These are phyloP conservation scores for Tricholoma furcatifolium DNA, from an alignment of 768 basidiomycete species.

Conservation along the genomic window DNA sequence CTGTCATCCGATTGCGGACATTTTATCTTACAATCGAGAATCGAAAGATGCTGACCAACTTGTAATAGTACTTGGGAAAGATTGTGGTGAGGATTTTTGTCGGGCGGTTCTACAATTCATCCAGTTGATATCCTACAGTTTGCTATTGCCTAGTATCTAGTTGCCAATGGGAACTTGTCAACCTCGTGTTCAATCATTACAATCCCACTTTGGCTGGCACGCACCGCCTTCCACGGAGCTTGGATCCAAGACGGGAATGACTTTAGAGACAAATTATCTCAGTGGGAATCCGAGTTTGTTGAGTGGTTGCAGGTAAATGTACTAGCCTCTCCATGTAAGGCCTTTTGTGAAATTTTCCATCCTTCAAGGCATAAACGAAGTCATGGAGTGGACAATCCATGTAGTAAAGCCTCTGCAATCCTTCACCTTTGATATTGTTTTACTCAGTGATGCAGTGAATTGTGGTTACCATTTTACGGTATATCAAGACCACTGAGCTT, in stretches of 20 bases:
- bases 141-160: constrained; percentile 37
- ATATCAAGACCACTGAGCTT: not conserved
- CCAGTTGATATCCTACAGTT: constrained; percentile 24
- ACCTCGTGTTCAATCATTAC: constrained; percentile 29
- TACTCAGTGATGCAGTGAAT: constrained; percentile 49
- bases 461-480: not conserved
- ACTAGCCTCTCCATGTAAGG: not conserved
- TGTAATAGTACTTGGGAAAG: constrained; percentile 31
- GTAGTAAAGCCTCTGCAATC: constrained; percentile 36
- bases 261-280: constrained; percentile 24
- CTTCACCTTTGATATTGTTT: constrained; percentile 38
- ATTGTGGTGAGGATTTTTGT: too few species aligned
- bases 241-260: constrained; percentile 32
- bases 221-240: constrained; percentile 29
- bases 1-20: constrained; percentile 27
- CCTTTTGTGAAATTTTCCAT: too few species aligned
- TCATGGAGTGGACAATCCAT: constrained; percentile 43
- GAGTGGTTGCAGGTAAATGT: constrained; percentile 27
- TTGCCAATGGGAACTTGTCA: constrained; percentile 37
- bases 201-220: constrained; percentile 27
- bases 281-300: constrained; percentile 37
- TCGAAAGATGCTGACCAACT: too few species aligned
- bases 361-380: constrained; percentile 4
- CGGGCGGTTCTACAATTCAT: too few species aligned
- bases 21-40: too few species aligned